Evolutionary conservation across 495 filamentous ascomycete species (phyloP), one percentile per base, ranked within the genome.

Genomic region (Hypoxylon intermedium): DNA sequence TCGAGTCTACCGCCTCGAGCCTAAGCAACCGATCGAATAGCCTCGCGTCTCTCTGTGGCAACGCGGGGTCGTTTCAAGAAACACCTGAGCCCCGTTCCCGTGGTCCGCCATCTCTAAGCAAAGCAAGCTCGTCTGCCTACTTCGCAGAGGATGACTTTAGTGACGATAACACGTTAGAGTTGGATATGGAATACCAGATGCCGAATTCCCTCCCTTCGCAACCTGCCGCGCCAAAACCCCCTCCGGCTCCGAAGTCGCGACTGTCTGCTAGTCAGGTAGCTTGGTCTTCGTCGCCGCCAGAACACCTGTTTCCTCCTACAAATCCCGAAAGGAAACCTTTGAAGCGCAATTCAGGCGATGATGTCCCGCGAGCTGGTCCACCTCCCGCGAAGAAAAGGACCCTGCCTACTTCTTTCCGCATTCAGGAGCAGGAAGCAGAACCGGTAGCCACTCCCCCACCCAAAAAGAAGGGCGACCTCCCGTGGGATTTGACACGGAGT

Each of bases 401-500:
- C 33, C 33, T 77, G 19, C 69, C 74, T 23, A 36, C n/a, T n/a
- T n/a, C n/a, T n/a, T n/a, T n/a, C n/a, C n/a, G 60, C 60, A 53
- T 38, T 20, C 75, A 70, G 69, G n/a, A 13, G n/a, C 46, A 58
- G 21, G 15, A 43, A 2, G 3, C 33, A 12, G 21, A 66, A 9
- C 36, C 40, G n/a, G 31, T 31, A 18, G 23, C 63, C 67, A 77
- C 46, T 9, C 72, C 60, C 53, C 76, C 44, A 6, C 60, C 73
- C 0, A 82, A 80, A 23, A 60, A 75, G 13, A 76, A 74, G 52
- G 51, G 41, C 0, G 37, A 60, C 3, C 58, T 73, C 16, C 79
- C 82, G 2, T 98, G 94, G 94, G 89, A 96, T 64, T 87, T 87
- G 30, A 91, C 87, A 7, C 88, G 84, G 3, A 93, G 88, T 60